Conservation (phyloP, 345 rosid species). For the Balakata baccata region DNA sequence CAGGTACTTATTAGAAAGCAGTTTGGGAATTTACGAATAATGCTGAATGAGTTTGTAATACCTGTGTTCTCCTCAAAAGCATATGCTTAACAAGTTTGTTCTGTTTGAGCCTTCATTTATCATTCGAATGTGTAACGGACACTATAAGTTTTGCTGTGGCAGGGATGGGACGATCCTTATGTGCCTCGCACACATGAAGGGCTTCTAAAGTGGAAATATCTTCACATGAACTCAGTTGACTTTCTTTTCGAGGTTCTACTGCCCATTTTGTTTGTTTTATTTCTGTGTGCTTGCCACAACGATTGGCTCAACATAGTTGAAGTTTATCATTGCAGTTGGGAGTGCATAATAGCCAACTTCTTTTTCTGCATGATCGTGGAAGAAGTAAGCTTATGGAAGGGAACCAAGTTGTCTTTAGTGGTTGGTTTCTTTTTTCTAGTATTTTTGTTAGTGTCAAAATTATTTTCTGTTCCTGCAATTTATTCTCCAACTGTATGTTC, state of each 20-base stretch:
- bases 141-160: conserved; percentile 15
- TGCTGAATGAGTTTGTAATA: not conserved
- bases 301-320: not conserved
- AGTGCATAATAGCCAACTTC: conserved; percentile 43
- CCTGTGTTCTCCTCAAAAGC: not conserved
- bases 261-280: not conserved
- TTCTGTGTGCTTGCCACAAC: not conserved
- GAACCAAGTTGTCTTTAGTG: conserved; percentile 56
- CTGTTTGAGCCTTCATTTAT: not conserved
- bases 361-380: conserved; percentile 71
- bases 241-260: conserved; percentile 68
- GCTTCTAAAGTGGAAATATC: conserved; percentile 92
- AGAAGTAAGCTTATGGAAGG: conserved; percentile 78
- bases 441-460: not conserved
- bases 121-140: not conserved
- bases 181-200: conserved; percentile 91
- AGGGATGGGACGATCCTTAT: conserved; percentile 99
- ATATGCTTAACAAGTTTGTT: not conserved
- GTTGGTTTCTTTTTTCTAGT: conserved; percentile 33
- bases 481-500: not conserved
- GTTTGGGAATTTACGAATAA: not conserved
- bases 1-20: conserved; percentile 49
- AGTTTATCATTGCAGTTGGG: conserved; percentile 37
- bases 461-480: not conserved
- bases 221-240: conserved; percentile 87